Evolutionary conservation across 768 basidiomycete species (phyloP), one percentile per base, ranked within the genome.

Genomic region (Exidia glandulosa): DNA sequence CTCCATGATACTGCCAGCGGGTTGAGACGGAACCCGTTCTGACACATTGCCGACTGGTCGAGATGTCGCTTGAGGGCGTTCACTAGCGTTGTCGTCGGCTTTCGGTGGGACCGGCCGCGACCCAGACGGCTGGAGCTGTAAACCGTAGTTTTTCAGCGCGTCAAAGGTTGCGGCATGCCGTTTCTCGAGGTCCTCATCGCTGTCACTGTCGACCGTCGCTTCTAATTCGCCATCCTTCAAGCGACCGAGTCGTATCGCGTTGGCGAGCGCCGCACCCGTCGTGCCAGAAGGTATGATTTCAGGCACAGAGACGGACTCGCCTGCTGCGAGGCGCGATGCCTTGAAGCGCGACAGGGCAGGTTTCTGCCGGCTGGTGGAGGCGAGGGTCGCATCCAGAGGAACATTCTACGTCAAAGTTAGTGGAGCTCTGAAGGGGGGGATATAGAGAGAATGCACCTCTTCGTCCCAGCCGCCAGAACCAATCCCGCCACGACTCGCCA

Each of bases 381-480:
- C 50, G 2, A 54, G 27, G 6, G 50, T 27, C 9, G 50, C 50
- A 5, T 54, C 50, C 1, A 54, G 50, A 4, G 50, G 50, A 25
- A 54, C 50, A 3, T 54, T 54, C 50, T 54, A n/a, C 23, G 47
- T 16, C 47, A 48, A n/a, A 19, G 30, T 6, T 4, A 52, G 31
- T 36, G 50, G 33, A 16, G 30, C 32, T 31, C 31, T 9, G 25
- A 31, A 27, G 2, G n/a, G 13, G 31, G 25, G 3, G 27, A 23
- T 3, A 32, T 6, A 52, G 27, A 32, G 16, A 12, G 56, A 10
- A 55, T 12, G 27, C 3, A 31, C 59, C 41, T 59, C 59, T 54
- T 48, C 31, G 29, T 59, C 59, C 59, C 59, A 59, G 25, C 32
- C 50, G 48, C 59, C 59, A 10, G 59, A 59, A 32, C 41, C 59